Evolutionary conservation across 2,329 filamentous ascomycete species (phyloP), one percentile per base, ranked within the genome.

Genomic region (Myriosclerotinia scirpicola): DNA sequence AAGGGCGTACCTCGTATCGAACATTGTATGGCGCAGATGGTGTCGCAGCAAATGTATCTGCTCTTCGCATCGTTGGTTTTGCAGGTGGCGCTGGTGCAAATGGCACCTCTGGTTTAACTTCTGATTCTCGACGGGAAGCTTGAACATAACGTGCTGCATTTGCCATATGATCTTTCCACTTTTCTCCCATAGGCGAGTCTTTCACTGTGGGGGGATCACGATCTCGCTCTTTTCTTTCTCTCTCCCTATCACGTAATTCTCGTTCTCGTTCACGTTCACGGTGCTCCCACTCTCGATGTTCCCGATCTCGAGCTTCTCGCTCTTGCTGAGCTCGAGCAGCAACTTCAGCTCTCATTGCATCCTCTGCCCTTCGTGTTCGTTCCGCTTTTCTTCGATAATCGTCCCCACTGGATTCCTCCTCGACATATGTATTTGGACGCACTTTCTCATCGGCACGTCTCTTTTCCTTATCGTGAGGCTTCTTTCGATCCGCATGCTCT

Each of bases 361-460:
- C 71, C 22, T 75, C 74, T 12, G 73, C 69, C 34, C 71, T 69
- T 50, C 69, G 70, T 68, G 69, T 40, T 69, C 72, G 75, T 69
- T 73, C 72, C 30, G 72, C 69, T 64, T 69, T 66, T 44, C 70
- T 58, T 26, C 66, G 62, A 26, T 66, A 58, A 17, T 54, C 65
- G 54, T 73, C 69, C 22, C 73, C 71, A 38, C 72, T 70, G 36
- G 70, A 71, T 50, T 75, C 73, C 22, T 73, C 74, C 17, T 75
- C 73, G 11, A 73, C 70, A 67, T 72, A 73, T 20, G 71, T 60
- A 12, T 56, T 36, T 17, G 64, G 50, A 44, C 67, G 67, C 12
- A 67, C 58, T 64, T 76, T 77, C 64, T 77, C 76, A 22, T 77
- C 75, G 1, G 70, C 65, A 6, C 76, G 77, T 59, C 81, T 80